Evolutionary conservation across 2,329 filamentous ascomycete genomes (phyloP), one percentile per base, ranked within the genome.

Genomic region (Pseudogymnoascus sp.): DNA sequence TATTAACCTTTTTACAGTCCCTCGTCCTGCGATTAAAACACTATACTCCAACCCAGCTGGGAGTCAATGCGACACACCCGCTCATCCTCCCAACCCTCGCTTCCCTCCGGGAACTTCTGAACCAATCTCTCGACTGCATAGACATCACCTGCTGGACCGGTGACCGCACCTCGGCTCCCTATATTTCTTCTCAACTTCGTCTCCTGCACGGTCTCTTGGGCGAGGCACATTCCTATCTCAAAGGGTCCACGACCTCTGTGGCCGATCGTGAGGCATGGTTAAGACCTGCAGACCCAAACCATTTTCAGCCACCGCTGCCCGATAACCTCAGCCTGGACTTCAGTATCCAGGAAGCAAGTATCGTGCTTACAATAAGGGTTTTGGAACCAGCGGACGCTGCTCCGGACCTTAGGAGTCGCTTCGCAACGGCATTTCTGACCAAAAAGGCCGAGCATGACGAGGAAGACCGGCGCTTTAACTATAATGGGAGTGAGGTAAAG

Each of bases 101-200:
- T 17, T 77, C 82, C 9, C 83, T 94, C 10, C 84, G 90, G 64
- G 84, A 85, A n/a, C 79, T 92, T 40, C 86, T 97, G 67, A 93
- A 89, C 64, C 84, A 90, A 69, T 87, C 90, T 62, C 83, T 97
- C 65, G 90, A 95, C 73, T 84, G 96, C 54, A 85, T 96, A 58
- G 84, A 88, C 68, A 82, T 95, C 13, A 90, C 88, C 47, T 81
- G 88, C 29, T 87, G 86, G 78, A 88, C 88, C 36, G 85, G 86
- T 13, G 84, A 89, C 69, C 85, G 66, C 73, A 84, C 64, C 78
- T 82, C 72, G 40, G 68, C 74, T 40, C 60, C 73, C 24, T 82
- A 84, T 62, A 77, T 86, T 31, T 75, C 80, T 31, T 77, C 79
- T 6, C 82, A 84, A 63, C 77, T 87, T 24, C 77, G 79, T 54